Conservation (phyloP, 2,329 filamentous ascomycete species). For the Aspergillus glaucus region DNA sequence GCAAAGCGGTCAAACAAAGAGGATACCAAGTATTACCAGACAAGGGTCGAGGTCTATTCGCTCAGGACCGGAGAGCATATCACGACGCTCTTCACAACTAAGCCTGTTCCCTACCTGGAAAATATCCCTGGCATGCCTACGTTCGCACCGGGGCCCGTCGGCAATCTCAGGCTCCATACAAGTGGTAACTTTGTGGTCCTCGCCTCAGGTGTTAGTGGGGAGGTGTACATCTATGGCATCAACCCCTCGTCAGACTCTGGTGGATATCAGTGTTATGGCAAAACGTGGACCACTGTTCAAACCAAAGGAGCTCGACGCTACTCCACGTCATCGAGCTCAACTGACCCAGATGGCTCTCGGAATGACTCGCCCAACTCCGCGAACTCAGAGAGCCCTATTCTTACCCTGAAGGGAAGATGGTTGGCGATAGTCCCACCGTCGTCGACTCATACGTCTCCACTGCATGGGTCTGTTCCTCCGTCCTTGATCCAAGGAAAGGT, state of each 20-base stretch:
- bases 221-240: conserved; percentile 70
- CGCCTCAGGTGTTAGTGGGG: conserved; percentile 75
- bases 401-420: conserved; percentile 43
- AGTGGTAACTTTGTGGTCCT: conserved; percentile 66
- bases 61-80: conserved; percentile 67
- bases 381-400: conserved; percentile 31
- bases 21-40: conserved; percentile 58
- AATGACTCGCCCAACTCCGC: conserved; percentile 28
- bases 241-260: conserved; percentile 13
- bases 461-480: conserved; percentile 36
- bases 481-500: conserved; percentile 28
- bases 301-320: conserved; percentile 39
- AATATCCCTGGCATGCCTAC: conserved; percentile 56
- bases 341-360: conserved; percentile 38
- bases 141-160: conserved; percentile 62
- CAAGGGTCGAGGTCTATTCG: conserved; percentile 83
- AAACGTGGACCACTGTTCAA: conserved; percentile 86
- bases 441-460: conserved; percentile 31
- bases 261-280: conserved; percentile 65
- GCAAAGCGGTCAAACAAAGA: conserved; percentile 21
- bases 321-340: conserved; percentile 41
- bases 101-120: conserved; percentile 52
- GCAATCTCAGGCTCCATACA: conserved; percentile 67
- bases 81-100: conserved; percentile 68
- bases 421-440: conserved; percentile 40